Evolutionary conservation across 192 early-diverging fungal species (phyloP).

Genomic region (Coemansia sp.): DNA sequence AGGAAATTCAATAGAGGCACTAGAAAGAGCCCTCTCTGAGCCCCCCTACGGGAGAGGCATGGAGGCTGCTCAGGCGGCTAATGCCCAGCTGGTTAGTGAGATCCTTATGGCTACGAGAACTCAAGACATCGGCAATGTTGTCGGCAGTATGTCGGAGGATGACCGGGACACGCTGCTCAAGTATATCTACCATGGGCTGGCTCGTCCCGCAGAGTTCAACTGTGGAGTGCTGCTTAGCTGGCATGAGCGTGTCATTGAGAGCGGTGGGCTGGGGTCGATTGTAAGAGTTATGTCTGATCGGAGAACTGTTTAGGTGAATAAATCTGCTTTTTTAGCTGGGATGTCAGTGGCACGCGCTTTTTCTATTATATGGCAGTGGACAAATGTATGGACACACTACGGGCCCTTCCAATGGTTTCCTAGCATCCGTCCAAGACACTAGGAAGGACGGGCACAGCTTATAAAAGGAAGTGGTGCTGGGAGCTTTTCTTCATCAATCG

Average conservation of each 20-base stretch:
- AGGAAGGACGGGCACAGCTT: too few species aligned
- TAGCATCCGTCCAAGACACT: too few species aligned
- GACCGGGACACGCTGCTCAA: conserved; percentile 83
- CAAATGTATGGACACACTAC: too few species aligned
- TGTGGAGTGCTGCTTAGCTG: conserved; percentile 81
- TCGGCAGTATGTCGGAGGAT: conserved; percentile 59
- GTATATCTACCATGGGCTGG: conserved; percentile 91
- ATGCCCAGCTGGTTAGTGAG: conserved; percentile 78
- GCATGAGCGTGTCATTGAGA: conserved; percentile 96
- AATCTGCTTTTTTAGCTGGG: too few species aligned
- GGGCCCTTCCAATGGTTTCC: too few species aligned
- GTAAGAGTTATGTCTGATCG: conserved; percentile 91
- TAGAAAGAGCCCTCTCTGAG: conserved; percentile 61
- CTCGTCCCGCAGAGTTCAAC: conserved; percentile 76
- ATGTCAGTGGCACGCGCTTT: too few species aligned
- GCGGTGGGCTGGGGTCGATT: conserved; percentile 83
- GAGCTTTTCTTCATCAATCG: too few species aligned
- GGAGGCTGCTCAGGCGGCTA: conserved; percentile 66
- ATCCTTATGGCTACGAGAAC: conserved; percentile 70
- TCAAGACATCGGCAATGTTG: conserved; percentile 63
- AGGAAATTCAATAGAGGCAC: conserved; percentile 59
- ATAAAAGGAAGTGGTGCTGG: too few species aligned
- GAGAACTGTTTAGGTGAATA: conserved; percentile 65
- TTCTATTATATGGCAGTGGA: too few species aligned
- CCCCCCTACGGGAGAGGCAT: conserved; percentile 69